Percentiles rank a stretch among this genome's conserved stretches.
Conservation (phyloP, 2,329 filamentous ascomycete genomes). For the Sporothrix pseudoabietina region DNA sequence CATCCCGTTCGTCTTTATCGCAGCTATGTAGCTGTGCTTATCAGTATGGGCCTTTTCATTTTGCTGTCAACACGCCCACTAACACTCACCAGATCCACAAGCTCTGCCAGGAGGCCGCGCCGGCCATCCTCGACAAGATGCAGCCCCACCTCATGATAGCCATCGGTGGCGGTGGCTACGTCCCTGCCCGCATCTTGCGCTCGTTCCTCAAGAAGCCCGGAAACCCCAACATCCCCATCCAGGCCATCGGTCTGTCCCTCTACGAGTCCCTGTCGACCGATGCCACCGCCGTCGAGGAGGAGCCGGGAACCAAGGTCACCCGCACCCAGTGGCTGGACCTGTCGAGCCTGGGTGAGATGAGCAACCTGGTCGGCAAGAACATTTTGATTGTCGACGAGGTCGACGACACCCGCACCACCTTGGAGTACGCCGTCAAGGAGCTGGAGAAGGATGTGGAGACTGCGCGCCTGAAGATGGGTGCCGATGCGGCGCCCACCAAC, state of each 20-base stretch:
- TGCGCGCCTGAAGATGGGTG: slow-evolving; percentile 72
- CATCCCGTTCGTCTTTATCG: neutral
- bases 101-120: slow-evolving; percentile 85
- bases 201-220: slow-evolving; percentile 93
- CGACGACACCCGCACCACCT: slow-evolving; percentile 89
- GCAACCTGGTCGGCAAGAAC: slow-evolving; percentile 86
- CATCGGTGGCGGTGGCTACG: slow-evolving; percentile 95
- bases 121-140: slow-evolving; percentile 79
- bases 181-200: slow-evolving; percentile 92
- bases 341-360: slow-evolving; percentile 77
- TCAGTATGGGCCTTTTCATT: neutral
- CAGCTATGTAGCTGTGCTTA: neutral
- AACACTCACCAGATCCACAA: slow-evolving; percentile 76
- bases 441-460: slow-evolving; percentile 90
- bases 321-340: slow-evolving; percentile 98
- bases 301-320: slow-evolving; percentile 88
- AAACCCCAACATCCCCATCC: slow-evolving; percentile 93
- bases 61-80: slow-evolving; percentile 9
- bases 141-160: slow-evolving; percentile 96
- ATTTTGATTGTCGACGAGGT: slow-evolving; percentile 94
- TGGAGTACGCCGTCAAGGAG: slow-evolving; percentile 92
- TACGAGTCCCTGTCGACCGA: slow-evolving; percentile 77
- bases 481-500: slow-evolving; percentile 68
- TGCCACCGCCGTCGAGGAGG: slow-evolving; percentile 63
- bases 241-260: slow-evolving; percentile 95